Conservation (phyloP, 331 rosid genomes). For the Prunus yedoensis region DNA sequence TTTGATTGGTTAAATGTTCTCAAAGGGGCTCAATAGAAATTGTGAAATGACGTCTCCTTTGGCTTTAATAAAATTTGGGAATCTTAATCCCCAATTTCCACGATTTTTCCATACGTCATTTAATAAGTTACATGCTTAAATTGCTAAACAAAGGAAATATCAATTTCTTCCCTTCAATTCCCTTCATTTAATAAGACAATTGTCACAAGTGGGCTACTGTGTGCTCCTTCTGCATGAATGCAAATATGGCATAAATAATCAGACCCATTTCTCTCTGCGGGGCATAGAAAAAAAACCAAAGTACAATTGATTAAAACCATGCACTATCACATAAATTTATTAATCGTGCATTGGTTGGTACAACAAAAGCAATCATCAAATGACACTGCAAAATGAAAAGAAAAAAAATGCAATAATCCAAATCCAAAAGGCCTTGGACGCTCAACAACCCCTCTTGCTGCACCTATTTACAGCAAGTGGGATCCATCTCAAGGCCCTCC, state of each 20-base stretch:
- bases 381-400: not conserved
- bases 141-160: too few species aligned
- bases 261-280: not conserved
- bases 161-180: too few species aligned
- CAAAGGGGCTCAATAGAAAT: too few species aligned
- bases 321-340: too few species aligned
- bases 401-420: not conserved
- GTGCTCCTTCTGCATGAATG: not conserved
- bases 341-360: too few species aligned
- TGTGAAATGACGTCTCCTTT: too few species aligned
- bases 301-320: too few species aligned
- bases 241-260: not conserved
- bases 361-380: too few species aligned
- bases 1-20: too few species aligned
- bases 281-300: not conserved
- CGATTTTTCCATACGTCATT: fast-evolving
- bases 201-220: not conserved
- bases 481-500: conserved; percentile 51
- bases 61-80: too few species aligned
- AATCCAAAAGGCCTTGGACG: conserved; percentile 35
- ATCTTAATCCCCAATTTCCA: too few species aligned
- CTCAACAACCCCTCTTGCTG: conserved; percentile 37
- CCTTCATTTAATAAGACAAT: not conserved
- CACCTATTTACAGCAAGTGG: conserved; percentile 22
- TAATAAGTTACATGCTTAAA: too few species aligned